phyloP scores from a whole-genome alignment of 139 green algal species.

The Chlorella sp. region DNA sequence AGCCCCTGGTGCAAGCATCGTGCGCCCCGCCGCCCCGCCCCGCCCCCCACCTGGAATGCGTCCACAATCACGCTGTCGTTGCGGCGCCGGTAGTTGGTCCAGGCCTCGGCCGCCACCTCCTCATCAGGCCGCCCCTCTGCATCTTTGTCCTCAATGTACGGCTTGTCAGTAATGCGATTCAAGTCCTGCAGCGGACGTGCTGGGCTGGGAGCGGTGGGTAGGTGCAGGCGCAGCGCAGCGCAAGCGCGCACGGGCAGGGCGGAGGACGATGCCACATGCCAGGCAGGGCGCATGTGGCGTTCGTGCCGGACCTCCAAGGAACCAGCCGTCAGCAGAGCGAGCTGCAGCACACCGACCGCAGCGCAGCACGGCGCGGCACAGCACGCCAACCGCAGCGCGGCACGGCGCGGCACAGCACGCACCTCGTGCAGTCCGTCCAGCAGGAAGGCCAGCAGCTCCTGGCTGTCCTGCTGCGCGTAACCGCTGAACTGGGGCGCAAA shows the following conservation, averaged over 20 bases:
- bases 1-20: too few relatives aligned
- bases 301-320: too few relatives aligned
- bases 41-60: constrained; percentile 67
- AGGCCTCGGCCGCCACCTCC: constrained; percentile 83
- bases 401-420: neutral
- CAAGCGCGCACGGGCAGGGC: too few relatives aligned
- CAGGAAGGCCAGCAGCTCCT: constrained; percentile 95
- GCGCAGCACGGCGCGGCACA: neutral
- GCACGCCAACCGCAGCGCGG: constrained; percentile 68
- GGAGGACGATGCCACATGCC: too few relatives aligned
- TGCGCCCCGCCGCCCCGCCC: too few relatives aligned
- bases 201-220: neutral
- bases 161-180: constrained; percentile 92
- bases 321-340: constrained; percentile 69
- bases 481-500: constrained; percentile 95
- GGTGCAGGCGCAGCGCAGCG: neutral
- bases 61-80: constrained; percentile 96
- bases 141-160: constrained; percentile 93
- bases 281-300: too few relatives aligned
- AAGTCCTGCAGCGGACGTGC: constrained; percentile 79
- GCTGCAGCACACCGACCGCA: constrained; percentile 87
- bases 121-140: constrained; percentile 74
- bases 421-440: constrained; percentile 90
- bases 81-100: constrained; percentile 81
- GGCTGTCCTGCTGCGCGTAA: constrained; percentile 94